These are phyloP conservation scores for Friedmanniomyces endolithicus DNA, from an alignment of 495 filamentous ascomycete species.

Conservation along the genomic window DNA sequence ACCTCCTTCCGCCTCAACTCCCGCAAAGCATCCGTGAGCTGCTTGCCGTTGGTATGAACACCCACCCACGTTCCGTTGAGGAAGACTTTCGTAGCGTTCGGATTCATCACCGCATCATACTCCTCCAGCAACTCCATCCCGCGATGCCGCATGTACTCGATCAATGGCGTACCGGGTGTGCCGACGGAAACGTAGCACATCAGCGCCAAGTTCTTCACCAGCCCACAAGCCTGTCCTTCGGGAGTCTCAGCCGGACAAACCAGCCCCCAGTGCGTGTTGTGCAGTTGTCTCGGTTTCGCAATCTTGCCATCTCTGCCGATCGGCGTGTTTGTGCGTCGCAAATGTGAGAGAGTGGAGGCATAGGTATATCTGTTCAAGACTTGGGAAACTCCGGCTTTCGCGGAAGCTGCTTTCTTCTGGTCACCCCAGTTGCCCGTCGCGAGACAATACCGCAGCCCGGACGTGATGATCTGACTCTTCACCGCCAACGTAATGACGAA, in stretches of 20 bases:
- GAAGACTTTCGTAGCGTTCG: constrained; percentile 93
- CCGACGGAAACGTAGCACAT: constrained; percentile 98
- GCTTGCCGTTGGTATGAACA: constrained; percentile 67
- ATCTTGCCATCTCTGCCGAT: constrained; percentile 97
- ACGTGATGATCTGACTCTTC: constrained; percentile 80
- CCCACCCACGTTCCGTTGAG: constrained; percentile 98
- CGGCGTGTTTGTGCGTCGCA: constrained; percentile 91
- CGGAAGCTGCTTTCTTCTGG: constrained; percentile 89
- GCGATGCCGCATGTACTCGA: constrained; percentile 85
- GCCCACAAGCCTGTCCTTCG: constrained; percentile 93
- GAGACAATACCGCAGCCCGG: constrained; percentile 88
- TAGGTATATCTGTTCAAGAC: constrained; percentile 97
- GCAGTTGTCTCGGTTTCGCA: constrained; percentile 91
- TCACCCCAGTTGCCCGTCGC: constrained; percentile 99
- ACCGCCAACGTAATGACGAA: constrained; percentile 83
- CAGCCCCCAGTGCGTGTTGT: constrained; percentile 97
- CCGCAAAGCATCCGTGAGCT: constrained; percentile 64
- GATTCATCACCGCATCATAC: constrained; percentile 77
- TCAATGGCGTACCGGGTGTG: constrained; percentile 73
- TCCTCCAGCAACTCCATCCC: constrained; percentile 96
- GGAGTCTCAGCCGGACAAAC: constrained; percentile 97
- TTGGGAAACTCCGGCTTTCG: constrained; percentile 94
- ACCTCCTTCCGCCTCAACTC: constrained; percentile 62
- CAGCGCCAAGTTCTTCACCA: constrained; percentile 94
- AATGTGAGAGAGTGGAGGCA: constrained; percentile 88